phyloP scores from a whole-genome alignment of 2,329 filamentous ascomycete species.

The Camptophora hylomeconis region DNA sequence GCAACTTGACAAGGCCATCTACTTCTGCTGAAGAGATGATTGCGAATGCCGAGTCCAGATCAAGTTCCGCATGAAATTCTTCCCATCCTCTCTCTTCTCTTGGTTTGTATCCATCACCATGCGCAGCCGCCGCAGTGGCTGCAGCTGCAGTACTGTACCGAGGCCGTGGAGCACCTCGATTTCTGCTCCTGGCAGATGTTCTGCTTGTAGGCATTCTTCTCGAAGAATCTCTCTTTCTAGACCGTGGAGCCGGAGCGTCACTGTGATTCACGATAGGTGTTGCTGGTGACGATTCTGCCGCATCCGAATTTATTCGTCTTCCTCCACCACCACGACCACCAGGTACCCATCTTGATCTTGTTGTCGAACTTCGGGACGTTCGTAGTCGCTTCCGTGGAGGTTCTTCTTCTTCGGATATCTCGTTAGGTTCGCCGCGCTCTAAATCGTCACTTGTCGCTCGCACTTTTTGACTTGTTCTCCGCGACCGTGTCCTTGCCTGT shows the following conservation, averaged over 20 bases:
- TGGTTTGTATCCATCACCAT: constrained; percentile 93
- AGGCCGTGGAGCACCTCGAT: constrained; percentile 33
- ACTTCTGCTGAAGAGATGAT: constrained; percentile 74
- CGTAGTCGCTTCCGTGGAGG: constrained; percentile 57
- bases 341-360: constrained; percentile 39
- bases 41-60: constrained; percentile 69
- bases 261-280: constrained; percentile 42
- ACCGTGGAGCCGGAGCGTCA: no score
- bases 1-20: constrained; percentile 51
- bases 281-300: constrained; percentile 5
- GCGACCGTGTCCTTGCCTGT: constrained; percentile 14
- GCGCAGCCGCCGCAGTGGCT: constrained; percentile 73
- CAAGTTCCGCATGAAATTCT: constrained; percentile 90
- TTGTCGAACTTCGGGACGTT: constrained; percentile 36
- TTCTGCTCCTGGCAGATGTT: constrained; percentile 14
- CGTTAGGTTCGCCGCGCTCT: constrained; percentile 19
- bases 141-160: constrained; percentile 76
- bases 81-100: constrained; percentile 95
- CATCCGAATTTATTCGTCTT: constrained; percentile 64
- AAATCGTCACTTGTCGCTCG: constrained; percentile 19
- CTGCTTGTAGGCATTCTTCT: constrained; percentile 7
- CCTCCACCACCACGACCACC: constrained; percentile 79
- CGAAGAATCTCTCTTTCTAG: constrained; percentile 10
- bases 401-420: constrained; percentile 29
- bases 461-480: constrained; percentile 22